Evolutionary conservation across 2,329 filamentous ascomycete genomes (phyloP).

Genomic region (Penicillium freii): DNA sequence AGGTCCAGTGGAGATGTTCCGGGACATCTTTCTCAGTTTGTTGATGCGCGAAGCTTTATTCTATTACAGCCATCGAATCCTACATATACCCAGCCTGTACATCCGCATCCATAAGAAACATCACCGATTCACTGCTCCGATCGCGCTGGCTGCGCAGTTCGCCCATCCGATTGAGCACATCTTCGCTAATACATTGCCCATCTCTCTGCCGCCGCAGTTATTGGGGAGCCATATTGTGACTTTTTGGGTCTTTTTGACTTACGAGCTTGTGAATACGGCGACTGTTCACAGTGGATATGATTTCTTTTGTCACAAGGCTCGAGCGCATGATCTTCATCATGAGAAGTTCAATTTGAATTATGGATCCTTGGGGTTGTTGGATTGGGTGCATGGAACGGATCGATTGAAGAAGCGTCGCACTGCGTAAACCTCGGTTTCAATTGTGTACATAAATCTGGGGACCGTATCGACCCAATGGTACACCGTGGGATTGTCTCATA

Average conservation of each 20-base stretch:
- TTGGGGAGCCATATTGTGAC: slow-evolving; percentile 53
- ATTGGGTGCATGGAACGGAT: slow-evolving; percentile 57
- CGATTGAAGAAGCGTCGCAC: slow-evolving; percentile 18
- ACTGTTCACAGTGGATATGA: slow-evolving; percentile 60
- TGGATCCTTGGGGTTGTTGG: slow-evolving; percentile 53
- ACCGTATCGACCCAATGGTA: neutral
- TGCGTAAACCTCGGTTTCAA: neutral
- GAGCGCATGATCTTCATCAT: slow-evolving; percentile 58
- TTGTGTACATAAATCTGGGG: neutral
- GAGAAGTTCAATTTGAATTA: slow-evolving; percentile 57
- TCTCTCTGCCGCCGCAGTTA: slow-evolving; percentile 50
- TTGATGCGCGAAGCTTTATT: slow-evolving; percentile 53
- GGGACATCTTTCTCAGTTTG: slow-evolving; percentile 45
- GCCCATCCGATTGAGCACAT: slow-evolving; percentile 59
- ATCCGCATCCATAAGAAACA: slow-evolving; percentile 55
- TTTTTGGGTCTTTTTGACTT: slow-evolving; percentile 51
- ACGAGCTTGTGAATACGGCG: slow-evolving; percentile 52
- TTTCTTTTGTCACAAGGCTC: slow-evolving; percentile 48
- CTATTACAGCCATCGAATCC: slow-evolving; percentile 56
- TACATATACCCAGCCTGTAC: slow-evolving; percentile 53
- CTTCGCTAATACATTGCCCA: slow-evolving; percentile 54
- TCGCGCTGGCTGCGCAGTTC: slow-evolving; percentile 57
- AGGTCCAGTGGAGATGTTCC: slow-evolving; percentile 33
- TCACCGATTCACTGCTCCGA: slow-evolving; percentile 56
- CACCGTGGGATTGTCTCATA: neutral